Base-by-base conservation (phyloP, 176 grass and related monocot species). In the Neostapfia colusana region DNA sequence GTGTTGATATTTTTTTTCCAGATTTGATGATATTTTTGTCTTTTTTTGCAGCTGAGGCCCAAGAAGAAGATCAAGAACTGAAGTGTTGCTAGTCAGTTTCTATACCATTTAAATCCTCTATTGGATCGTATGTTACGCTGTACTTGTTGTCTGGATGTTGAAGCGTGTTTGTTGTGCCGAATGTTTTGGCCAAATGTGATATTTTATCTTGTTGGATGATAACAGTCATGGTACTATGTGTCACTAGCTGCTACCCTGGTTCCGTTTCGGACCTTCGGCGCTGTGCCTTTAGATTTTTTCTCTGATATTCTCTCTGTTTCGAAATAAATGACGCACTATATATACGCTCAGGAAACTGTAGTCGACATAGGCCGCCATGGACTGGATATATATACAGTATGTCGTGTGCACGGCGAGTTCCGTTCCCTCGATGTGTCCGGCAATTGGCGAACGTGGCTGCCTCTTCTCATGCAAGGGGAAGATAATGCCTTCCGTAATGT, bases 31-130 rank as follows among this genome's bases (percentile, higher is more conserved):
- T 13, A 55, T 38, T n/a, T 25, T 8, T 44, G 2, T 0, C 2
- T 5, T 49, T 58, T 4, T 23, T 85, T 85, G 21, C 77, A 91
- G 89, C 74, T 91, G 74, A 91, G 89, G 85, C 78, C 82, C 37
- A 91, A 91, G 85, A 91, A 91, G 89, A 91, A 91, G 89, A 88
- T 91, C 73, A 91, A 91, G 85, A 84, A 88, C 76, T 88, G 44
- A 78, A 70, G 37, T 44, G n/a, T 62, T 0, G 8, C 11, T 46
- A 62, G n/a, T 28, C 55, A 39, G 43, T 69, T 63, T 80, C 63
- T 64, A 63, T 63, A 70, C 63, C 20, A 11, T 58, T 63, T 54
- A 28, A 68, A 39, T 88, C 53, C 0, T 51, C 25, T 36, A 17
- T 23, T 10, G 39, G 34, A 40, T 26, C 27, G 5, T 46, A 25